Percentiles rank a stretch among this genome's conserved stretches.
These are phyloP conservation scores for Auricularia cornea DNA, from an alignment of 768 basidiomycete species.

Conservation along the genomic window DNA sequence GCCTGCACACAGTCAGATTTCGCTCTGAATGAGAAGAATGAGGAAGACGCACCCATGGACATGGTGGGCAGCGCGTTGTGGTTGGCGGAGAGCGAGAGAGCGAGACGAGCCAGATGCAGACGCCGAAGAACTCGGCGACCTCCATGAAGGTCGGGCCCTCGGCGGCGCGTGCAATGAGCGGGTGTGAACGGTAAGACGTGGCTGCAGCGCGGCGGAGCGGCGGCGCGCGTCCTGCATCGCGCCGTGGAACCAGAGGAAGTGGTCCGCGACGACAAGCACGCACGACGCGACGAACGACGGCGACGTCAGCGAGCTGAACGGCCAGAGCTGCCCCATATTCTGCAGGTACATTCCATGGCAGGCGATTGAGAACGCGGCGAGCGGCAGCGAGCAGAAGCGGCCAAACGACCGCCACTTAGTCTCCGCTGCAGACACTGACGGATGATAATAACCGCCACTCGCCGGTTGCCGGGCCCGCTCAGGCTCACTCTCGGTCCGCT, in stretches of 20 bases:
- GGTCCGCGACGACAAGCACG: slow-evolving; percentile 74
- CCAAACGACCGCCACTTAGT: no score
- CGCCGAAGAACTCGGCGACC: slow-evolving; percentile 74
- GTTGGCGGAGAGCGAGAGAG: slow-evolving; percentile 90
- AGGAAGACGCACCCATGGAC: slow-evolving; percentile 37
- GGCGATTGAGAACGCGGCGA: slow-evolving; percentile 66
- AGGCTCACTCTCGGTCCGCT: slow-evolving; percentile 26
- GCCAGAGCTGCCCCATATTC: slow-evolving; percentile 88
- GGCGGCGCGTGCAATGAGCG: slow-evolving; percentile 22
- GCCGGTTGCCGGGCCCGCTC: no score
- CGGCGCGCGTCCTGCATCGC: slow-evolving; percentile 57
- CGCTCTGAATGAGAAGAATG: background rate
- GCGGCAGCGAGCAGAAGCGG: slow-evolving; percentile 68
- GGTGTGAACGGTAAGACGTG: slow-evolving; percentile 33
- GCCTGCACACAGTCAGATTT: background rate
- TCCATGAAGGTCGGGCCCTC: slow-evolving; percentile 45
- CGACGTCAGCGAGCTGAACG: slow-evolving; percentile 85
- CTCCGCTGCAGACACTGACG: no score
- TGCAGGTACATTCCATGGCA: slow-evolving; percentile 88
- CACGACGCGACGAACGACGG: slow-evolving; percentile 80
- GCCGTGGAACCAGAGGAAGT: slow-evolving; percentile 92
- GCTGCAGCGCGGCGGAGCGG: slow-evolving; percentile 28
- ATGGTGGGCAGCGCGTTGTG: slow-evolving; percentile 82
- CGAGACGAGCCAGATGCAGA: slow-evolving; percentile 84
- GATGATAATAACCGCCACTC: no score